These are phyloP conservation scores for Tetrapyrgos nigripes DNA, from an alignment of 1,284 basidiomycete genomes.

Conservation along the genomic window DNA sequence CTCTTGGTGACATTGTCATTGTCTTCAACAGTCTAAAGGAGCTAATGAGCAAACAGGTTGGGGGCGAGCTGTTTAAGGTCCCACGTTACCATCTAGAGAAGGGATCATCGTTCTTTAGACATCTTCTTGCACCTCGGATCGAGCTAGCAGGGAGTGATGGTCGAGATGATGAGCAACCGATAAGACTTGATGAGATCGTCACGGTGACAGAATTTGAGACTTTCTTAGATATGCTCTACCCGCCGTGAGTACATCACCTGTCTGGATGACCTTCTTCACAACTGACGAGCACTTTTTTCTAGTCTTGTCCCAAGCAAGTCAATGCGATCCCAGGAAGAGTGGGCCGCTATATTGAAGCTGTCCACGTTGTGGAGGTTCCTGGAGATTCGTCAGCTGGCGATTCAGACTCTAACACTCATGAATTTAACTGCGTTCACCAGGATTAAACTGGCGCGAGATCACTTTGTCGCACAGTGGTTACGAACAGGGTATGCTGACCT, in stretches of 20 bases:
- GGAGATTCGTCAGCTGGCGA: slow-evolving; percentile 26
- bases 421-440: slow-evolving; percentile 38
- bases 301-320: slow-evolving; percentile 62
- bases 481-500: slow-evolving; percentile 54
- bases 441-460: slow-evolving; percentile 55
- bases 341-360: slow-evolving; percentile 34
- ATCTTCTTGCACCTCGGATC: slow-evolving; percentile 17
- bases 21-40: not conserved
- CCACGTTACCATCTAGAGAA: slow-evolving; percentile 31
- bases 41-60: slow-evolving; percentile 25
- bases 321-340: slow-evolving; percentile 25
- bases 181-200: slow-evolving; percentile 29
- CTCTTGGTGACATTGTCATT: not conserved
- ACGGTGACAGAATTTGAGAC: slow-evolving; percentile 55
- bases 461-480: slow-evolving; percentile 51
- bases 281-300: not conserved
- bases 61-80: slow-evolving; percentile 35
- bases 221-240: slow-evolving; percentile 70
- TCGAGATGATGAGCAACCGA: slow-evolving; percentile 34
- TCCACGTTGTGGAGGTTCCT: slow-evolving; percentile 35
- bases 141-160: slow-evolving; percentile 33
- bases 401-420: slow-evolving; percentile 21
- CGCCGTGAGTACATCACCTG: slow-evolving; percentile 51
- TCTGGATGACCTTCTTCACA: not conserved
- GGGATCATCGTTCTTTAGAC: slow-evolving; percentile 34